phyloP scores from a whole-genome alignment of 73 alveolate genomes.

The Symbiodinium natans region DNA sequence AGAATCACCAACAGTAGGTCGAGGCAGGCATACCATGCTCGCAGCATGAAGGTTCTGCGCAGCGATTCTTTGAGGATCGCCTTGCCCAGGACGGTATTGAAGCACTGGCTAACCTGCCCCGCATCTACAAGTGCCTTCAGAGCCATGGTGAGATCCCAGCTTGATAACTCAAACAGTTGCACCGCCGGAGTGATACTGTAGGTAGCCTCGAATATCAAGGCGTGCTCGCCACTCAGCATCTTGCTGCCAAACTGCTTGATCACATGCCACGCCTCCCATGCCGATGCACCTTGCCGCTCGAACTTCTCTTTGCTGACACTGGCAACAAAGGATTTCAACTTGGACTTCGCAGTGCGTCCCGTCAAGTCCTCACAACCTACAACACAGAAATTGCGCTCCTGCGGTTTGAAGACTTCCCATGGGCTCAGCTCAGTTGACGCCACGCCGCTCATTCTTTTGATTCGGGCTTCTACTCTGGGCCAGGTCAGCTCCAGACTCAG shows the following conservation, averaged over 20 bases:
- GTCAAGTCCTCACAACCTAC: background rate
- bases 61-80: background rate
- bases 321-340: background rate
- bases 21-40: background rate
- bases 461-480: background rate
- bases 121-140: slow-evolving; percentile 17
- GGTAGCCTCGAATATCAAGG: background rate
- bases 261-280: background rate
- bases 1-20: background rate
- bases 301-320: background rate
- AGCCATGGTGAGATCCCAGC: background rate
- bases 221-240: background rate
- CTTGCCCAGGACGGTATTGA: background rate
- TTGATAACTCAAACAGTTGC: background rate
- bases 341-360: background rate
- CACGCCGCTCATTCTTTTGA: background rate
- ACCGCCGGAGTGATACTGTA: background rate
- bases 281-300: background rate
- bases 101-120: slow-evolving; percentile 13
- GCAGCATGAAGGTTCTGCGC: background rate
- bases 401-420: background rate
- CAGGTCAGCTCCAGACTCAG: background rate
- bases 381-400: background rate
- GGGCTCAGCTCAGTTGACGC: background rate
- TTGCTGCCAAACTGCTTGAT: background rate